Evolutionary conservation across 106 monocot genomes (phyloP), one percentile per base, ranked within the genome.

Genomic region (Dendrobium catenatum): DNA sequence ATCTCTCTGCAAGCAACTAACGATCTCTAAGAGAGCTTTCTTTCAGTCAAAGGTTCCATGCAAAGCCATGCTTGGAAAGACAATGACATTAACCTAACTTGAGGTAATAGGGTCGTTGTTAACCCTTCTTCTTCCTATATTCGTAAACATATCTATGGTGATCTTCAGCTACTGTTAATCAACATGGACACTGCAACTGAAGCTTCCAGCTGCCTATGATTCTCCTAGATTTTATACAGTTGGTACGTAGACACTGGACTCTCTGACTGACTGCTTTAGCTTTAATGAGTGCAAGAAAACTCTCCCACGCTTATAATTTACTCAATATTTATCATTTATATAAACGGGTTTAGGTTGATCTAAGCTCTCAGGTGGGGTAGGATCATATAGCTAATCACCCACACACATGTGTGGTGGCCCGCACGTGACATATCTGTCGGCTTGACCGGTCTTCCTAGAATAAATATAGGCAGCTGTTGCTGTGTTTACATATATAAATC

Each of bases 361-460:
- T 7, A 64, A 15, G 13, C 72, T 16, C 16, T 72, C 72, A 72
- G 72, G 72, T 72, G 72, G 33, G 68, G 37, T 64, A 26, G 26
- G 24, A 64, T 13, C 31, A 13, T 33, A 31, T 31, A 1, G 33
- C 26, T 1, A 70, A 31, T 13, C 15, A 70, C 9, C 31, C 40
- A 42, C 9, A 74, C 74, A 74, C 74, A 19, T 74, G 74, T 41
- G 74, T 74, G 74, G 74, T 74, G 74, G 43, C 74, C 74, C 74
- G n/a, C 43, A 74, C 74, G 74, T 74, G 42, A 74, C 49, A 48
- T 76, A 27, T 27, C 26, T 76, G 76, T 76, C 26, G 76, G 76
- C 48, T 76, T 76, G 76, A 76, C 76, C 48, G 27, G 76, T 76
- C 76, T 4, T 26, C 20, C 17, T 13, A 11, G 22, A 76, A 76